Percentiles rank a stretch among this genome's conserved stretches.
Conservation (phyloP, 2,329 filamentous ascomycete genomes). For the Fusarium avenaceum region DNA sequence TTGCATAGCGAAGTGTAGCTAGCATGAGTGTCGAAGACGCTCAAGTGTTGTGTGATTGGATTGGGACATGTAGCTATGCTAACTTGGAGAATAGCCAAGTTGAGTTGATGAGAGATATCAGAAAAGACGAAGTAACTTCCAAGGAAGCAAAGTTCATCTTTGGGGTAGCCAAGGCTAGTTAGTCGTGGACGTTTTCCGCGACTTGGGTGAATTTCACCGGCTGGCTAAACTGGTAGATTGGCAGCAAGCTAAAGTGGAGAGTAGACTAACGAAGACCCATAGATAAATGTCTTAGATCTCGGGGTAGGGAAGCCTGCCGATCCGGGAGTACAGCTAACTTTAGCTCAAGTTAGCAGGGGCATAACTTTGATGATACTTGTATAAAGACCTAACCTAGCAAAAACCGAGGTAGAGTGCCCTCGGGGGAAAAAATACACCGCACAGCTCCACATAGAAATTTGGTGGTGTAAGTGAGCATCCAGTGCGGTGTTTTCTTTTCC, state of each 20-base stretch:
- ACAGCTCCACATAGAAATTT: too few relatives aligned
- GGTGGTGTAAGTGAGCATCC: too few relatives aligned
- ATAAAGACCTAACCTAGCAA: too few relatives aligned
- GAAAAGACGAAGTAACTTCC: background rate
- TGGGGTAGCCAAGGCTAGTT: background rate
- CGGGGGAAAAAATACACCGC: too few relatives aligned
- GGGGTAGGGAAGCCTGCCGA: constrained; percentile 26
- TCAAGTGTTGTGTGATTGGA: background rate
- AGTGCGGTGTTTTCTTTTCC: too few relatives aligned
- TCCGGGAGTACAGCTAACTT: constrained; percentile 25
- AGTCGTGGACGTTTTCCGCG: background rate
- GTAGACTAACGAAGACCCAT: constrained; percentile 11
- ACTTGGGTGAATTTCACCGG: constrained; percentile 17
- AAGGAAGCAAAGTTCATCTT: background rate
- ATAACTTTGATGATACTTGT: too few relatives aligned
- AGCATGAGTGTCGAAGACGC: background rate
- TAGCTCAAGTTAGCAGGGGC: too few relatives aligned
- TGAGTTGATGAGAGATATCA: background rate
- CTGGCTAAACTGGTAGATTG: constrained; percentile 2
- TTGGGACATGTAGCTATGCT: background rate
- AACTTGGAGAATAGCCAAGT: background rate
- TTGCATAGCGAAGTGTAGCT: background rate
- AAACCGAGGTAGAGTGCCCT: too few relatives aligned
- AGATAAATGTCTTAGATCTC: constrained; percentile 42
- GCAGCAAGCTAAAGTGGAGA: too few relatives aligned